Evolutionary conservation across 441 rosid species (phyloP).

Genomic region (Erodium moschatum): DNA sequence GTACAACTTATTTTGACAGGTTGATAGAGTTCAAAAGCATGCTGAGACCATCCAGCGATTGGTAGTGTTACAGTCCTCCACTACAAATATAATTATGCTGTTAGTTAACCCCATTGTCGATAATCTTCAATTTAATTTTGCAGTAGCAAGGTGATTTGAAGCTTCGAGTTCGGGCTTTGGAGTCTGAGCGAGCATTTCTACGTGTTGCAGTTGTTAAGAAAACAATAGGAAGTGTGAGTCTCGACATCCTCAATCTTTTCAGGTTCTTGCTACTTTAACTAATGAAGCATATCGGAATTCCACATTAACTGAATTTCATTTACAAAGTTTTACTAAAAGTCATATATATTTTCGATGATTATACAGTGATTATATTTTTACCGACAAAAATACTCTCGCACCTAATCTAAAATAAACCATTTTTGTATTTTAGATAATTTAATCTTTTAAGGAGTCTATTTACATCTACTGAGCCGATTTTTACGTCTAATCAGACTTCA

Average conservation of each 20-base stretch:
- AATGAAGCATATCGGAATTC: too few relatives aligned
- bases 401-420: too few relatives aligned
- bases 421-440: too few relatives aligned
- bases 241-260: constrained; percentile 7
- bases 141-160: constrained; percentile 99
- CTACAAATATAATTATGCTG: constrained; percentile 7
- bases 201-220: constrained; percentile 93
- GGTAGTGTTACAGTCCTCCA: constrained; percentile 35
- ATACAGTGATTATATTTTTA: too few relatives aligned
- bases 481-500: too few relatives aligned
- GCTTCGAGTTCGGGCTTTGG: constrained; percentile 85
- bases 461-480: too few relatives aligned
- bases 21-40: constrained; percentile 88
- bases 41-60: constrained; percentile 74
- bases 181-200: constrained; percentile 92
- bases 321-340: too few relatives aligned
- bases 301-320: too few relatives aligned
- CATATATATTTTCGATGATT: too few relatives aligned
- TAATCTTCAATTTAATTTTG: constrained; percentile 13
- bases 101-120: constrained; percentile 3
- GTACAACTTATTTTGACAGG: constrained; percentile 92
- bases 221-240: constrained; percentile 90
- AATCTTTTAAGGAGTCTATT: too few relatives aligned
- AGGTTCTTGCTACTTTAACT: too few relatives aligned
- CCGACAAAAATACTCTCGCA: too few relatives aligned